Base-by-base conservation (phyloP, 2,329 filamentous ascomycete genomes). In the Hysterium pulicare region DNA sequence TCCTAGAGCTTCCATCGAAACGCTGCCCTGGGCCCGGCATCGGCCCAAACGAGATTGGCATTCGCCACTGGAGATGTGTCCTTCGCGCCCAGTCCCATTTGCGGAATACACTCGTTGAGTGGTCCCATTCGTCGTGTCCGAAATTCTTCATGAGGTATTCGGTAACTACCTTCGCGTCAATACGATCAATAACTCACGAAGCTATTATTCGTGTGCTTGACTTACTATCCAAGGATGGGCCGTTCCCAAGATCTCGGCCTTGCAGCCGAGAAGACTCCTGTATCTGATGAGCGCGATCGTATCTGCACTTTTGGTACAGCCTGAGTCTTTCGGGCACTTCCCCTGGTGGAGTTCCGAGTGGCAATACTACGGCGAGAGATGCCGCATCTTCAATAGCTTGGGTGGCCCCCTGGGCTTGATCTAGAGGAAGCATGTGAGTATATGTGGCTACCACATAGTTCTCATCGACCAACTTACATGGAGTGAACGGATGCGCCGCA, bases 341-440 rank as follows among this genome's bases (percentile, higher is more conserved):
- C 0, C 67, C 58, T 0, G 57, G 47, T 0, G 55, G 42, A 0
- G 75, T 75, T 0, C 72, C 74, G 0, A 51, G 48, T 0, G 75
- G 73, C 0, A 87, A 66, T 5, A 87, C 68, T 1, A 76, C 74
- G 1, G 71, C 74, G 0, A 87, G 57, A 0, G 81, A 74, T 0
- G 76, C 77, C 0, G 76, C 82, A 47, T 87, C 84, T 56, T 87
- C 83, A 33, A 87, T 84, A 0, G 84, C 83, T 43, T 78, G 70
- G 0, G 67, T 81, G 7, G 75, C 83, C 2, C 82, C 83, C 55
- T 83, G 80, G 0, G 75, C 81, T 61, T 81, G 78, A 46, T 81
- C 65, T 64, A 21, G 10, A n/a, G n/a, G n/a, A n/a, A n/a, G n/a
- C n/a, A 2, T 2, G 10, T 11, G 9, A 26, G 43, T 16, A 48